A percentile compares a stretch with the other conserved stretches of the same genome.
phyloP scores from a whole-genome alignment of 805 yeast genomes.

The Blastobotrys mokoenaii region DNA sequence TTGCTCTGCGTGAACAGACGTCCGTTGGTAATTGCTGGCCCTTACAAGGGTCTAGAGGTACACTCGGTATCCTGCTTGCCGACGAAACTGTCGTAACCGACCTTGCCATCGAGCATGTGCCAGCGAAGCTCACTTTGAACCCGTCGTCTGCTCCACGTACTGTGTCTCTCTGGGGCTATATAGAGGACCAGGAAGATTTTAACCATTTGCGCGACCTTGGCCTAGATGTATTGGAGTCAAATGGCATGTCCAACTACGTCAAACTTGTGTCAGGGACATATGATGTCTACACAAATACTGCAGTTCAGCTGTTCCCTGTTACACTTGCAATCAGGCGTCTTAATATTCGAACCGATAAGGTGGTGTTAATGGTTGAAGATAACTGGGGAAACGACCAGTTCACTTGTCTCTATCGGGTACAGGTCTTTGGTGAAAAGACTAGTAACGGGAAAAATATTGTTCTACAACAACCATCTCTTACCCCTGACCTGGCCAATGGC shows the following conservation, averaged over 20 bases:
- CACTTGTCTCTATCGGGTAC: constrained; percentile 26
- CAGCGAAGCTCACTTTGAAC: constrained; percentile 15
- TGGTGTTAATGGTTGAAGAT: constrained; percentile 20
- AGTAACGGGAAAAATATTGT: not conserved
- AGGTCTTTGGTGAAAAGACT: constrained; percentile 20
- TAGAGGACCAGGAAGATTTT: not conserved
- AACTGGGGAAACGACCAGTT: constrained; percentile 28
- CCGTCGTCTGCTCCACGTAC: constrained; percentile 24
- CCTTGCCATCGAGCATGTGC: constrained; percentile 23
- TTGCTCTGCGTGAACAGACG: constrained; percentile 16
- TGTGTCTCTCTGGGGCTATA: constrained; percentile 23
- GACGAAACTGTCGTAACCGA: constrained; percentile 17
- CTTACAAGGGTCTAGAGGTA: constrained; percentile 24
- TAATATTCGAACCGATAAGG: constrained; percentile 12
- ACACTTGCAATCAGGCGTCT: constrained; percentile 12
- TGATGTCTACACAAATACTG: constrained; percentile 15
- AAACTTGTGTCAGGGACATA: constrained; percentile 17
- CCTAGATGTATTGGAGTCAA: not conserved
- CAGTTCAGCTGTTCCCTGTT: constrained; percentile 17
- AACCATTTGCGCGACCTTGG: no score
- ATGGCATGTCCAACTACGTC: constrained; percentile 10
- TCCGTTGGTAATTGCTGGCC: constrained; percentile 29
- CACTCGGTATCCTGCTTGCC: constrained; percentile 21
- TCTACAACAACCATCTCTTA: no score
- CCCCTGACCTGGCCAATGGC: not conserved